Evolutionary conservation across 1,284 basidiomycete species (phyloP), one percentile per base, ranked within the genome.

Genomic region (Heliocybe sulcata): DNA sequence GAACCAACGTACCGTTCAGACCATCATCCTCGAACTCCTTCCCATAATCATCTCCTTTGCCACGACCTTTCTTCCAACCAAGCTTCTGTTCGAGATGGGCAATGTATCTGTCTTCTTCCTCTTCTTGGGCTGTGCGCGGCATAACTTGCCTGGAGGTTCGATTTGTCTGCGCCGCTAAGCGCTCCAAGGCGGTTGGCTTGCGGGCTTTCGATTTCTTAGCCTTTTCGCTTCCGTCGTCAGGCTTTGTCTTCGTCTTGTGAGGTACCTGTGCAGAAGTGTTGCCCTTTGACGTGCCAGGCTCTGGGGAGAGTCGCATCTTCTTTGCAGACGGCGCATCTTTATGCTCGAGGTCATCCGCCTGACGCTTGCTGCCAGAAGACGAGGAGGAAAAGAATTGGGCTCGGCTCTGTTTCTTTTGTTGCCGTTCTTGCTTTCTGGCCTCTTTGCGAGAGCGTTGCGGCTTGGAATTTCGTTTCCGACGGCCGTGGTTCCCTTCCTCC

Each of bases 51-150:
- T 16, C 61, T 59, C 45, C 69, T 71, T 59, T 72, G 65, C 67
- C 74, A 63, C 73, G 73, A n/a, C 61, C 67, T 57, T 74, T 75
- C 33, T 72, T 64, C 60, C 81, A 78, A 20, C 84, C 81, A 16
- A 94, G 74, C 67, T 83, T 83, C 11, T 77, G 74, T 67, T 94
- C 92, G 11, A 94, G 72, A 73, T 87, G 84, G 1, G 81, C 77
- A 51, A 93, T 94, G 64, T 92, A 89, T 1, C 76, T 75, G 62
- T 92, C 90, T 60, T 93, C 92, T 27, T 83, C 75, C 45, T 79
- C 73, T 58, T 85, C 79, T 54, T 72, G 64, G 56, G 67, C 75
- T 12, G 65, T 70, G 45, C 67, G 71, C 16, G 67, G 59, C 42
- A 19, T 19, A n/a, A 29, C 22, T 49, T 14, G 23, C 25, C 22